Evolutionary conservation across 169 alveolate genomes (phyloP).

Genomic region (Sarcocystis neurona): DNA sequence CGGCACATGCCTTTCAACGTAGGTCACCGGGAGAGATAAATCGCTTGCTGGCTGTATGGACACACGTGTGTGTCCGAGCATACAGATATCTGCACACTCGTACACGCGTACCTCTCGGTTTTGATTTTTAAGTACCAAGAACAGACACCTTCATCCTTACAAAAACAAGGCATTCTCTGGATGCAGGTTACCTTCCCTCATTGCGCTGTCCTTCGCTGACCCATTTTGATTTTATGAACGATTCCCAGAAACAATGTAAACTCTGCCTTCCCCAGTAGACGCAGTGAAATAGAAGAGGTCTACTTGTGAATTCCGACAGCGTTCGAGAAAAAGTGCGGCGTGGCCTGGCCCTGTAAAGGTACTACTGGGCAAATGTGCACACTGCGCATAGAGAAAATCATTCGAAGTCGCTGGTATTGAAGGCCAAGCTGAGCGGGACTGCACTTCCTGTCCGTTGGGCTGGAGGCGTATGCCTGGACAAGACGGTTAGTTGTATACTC

Average conservation of each 20-base stretch:
- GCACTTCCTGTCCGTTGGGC: slow-evolving; percentile 33
- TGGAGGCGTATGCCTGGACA: slow-evolving; percentile 21
- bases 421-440: slow-evolving; percentile 44
- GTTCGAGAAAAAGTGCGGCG: slow-evolving; percentile 16
- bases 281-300: too few species aligned
- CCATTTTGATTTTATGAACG: slow-evolving; percentile 32
- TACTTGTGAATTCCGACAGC: slow-evolving; percentile 9
- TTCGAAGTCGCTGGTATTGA: neutral
- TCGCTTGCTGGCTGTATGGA: too few species aligned
- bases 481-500: neutral
- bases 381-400: too few species aligned
- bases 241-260: slow-evolving; percentile 17
- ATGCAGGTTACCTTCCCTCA: too few species aligned
- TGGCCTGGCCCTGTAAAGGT: slow-evolving; percentile 50
- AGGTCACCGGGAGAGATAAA: too few species aligned
- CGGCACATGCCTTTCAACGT: too few species aligned
- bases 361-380: neutral
- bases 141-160: too few species aligned
- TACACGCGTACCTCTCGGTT: too few species aligned
- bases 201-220: slow-evolving; percentile 6
- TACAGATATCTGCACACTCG: too few species aligned
- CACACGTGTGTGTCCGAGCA: too few species aligned
- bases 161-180: too few species aligned
- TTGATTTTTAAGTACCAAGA: too few species aligned
- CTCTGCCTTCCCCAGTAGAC: neutral